Conservation (phyloP, 2,329 filamentous ascomycete species). For the Sclerotinia trifoliorum region DNA sequence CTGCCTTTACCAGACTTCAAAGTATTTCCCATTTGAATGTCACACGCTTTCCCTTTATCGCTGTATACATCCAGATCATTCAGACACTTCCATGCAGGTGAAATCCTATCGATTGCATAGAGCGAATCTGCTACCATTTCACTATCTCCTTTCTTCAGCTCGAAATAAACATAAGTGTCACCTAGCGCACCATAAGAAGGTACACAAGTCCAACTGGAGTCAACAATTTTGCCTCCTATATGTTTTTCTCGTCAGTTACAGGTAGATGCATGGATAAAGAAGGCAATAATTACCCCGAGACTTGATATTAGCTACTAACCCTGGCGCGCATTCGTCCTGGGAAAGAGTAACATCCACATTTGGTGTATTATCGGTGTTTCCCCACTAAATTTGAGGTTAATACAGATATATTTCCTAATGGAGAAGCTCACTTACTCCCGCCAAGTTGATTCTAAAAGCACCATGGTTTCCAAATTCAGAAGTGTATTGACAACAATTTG, state of each 20-base stretch:
- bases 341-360: not conserved
- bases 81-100: not conserved
- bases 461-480: not conserved
- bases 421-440: not conserved
- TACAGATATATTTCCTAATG: not conserved
- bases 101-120: not conserved
- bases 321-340: not conserved
- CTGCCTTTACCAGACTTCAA: not conserved
- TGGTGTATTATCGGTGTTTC: not conserved
- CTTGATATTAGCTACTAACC: not conserved
- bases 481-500: not conserved
- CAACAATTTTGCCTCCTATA: not conserved
- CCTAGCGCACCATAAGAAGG: not conserved
- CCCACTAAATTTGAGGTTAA: not conserved
- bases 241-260: not conserved
- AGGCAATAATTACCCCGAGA: not conserved
- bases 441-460: not conserved
- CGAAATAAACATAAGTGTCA: not conserved
- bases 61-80: not conserved
- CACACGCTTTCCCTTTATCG: not conserved
- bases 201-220: not conserved
- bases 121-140: not conserved
- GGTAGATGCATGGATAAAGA: not conserved
- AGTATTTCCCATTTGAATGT: not conserved
- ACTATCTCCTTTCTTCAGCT: not conserved